Evolutionary conservation across 208 protist genomes (phyloP).

Genomic region (Trypanosoma brucei): DNA sequence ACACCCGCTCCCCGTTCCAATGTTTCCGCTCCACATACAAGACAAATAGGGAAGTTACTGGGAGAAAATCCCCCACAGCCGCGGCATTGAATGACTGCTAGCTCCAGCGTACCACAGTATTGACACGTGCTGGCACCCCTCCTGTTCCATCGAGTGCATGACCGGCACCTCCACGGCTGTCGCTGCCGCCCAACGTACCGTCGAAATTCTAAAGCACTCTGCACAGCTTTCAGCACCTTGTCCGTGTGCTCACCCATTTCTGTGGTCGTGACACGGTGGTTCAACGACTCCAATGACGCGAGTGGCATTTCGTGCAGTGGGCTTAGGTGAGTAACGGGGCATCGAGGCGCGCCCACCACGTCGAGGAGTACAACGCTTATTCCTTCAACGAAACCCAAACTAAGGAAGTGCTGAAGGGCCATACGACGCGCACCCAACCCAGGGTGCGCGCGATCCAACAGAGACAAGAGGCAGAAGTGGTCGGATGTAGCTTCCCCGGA

Average conservation of each 20-base stretch:
- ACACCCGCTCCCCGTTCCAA: conserved; percentile 1
- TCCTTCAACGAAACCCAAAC: conserved; percentile 6
- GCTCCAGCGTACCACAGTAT: conserved; percentile 34
- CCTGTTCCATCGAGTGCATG: conserved; percentile 61
- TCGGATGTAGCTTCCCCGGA: not conserved
- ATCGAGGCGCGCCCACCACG: not conserved
- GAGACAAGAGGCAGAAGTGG: conserved; percentile 7
- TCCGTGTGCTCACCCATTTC: not conserved
- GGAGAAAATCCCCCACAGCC: conserved; percentile 46
- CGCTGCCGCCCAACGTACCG: conserved; percentile 21
- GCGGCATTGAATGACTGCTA: conserved; percentile 51
- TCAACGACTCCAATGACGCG: conserved; percentile 31
- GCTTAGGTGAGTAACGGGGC: not conserved
- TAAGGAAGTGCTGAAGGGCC: conserved; percentile 19
- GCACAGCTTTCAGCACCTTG: conserved; percentile 1
- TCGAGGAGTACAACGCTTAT: conserved; percentile 7
- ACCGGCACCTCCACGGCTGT: conserved; percentile 54
- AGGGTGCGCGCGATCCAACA: conserved; percentile 6
- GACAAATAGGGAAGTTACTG: conserved; percentile 16
- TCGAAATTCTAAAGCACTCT: conserved; percentile 9
- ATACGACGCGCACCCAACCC: conserved; percentile 16
- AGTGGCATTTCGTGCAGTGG: conserved; percentile 26
- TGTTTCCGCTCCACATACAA: conserved; percentile 21
- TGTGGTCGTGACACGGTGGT: conserved; percentile 2
- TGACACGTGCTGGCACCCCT: conserved; percentile 34